Conservation (phyloP, 108 stramenopile genomes). For the Bacterosira constricta region DNA sequence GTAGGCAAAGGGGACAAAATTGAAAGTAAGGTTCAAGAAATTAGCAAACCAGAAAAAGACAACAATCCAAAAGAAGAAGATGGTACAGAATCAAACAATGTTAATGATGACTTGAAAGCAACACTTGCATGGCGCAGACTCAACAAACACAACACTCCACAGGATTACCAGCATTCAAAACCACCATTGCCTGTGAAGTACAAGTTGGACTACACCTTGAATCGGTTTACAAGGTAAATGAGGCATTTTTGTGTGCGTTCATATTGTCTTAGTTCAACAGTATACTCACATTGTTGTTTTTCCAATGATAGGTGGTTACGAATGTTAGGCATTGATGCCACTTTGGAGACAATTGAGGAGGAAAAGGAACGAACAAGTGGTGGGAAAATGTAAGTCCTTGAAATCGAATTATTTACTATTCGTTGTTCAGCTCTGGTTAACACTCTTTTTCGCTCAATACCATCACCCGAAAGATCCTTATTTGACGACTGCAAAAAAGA, state of each 20-base stretch:
- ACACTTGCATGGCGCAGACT: conserved; percentile 24
- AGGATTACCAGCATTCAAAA: conserved; percentile 42
- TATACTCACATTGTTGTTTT: conserved; percentile 6
- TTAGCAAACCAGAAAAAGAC: neutral
- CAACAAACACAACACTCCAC: conserved; percentile 30
- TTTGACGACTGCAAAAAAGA: conserved; percentile 81
- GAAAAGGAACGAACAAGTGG: conserved; percentile 68
- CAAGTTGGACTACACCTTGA: conserved; percentile 69
- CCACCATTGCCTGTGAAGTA: conserved; percentile 39
- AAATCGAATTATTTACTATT: neutral
- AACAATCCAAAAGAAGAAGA: neutral
- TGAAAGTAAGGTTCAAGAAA: neutral
- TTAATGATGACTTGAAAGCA: conserved; percentile 18
- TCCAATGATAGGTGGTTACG: conserved; percentile 75
- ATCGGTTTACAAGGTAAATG: conserved; percentile 51
- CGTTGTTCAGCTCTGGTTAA: too few species aligned
- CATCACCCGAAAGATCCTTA: too few species aligned
- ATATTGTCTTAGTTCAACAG: neutral
- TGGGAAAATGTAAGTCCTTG: conserved; percentile 59
- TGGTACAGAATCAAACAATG: neutral
- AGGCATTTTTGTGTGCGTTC: neutral
- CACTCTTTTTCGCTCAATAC: too few species aligned
- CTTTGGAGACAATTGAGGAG: conserved; percentile 81
- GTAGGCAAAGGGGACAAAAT: neutral
- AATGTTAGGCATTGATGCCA: conserved; percentile 85